phyloP scores from a whole-genome alignment of 495 filamentous ascomycete genomes.

The Cercophora scortea region DNA sequence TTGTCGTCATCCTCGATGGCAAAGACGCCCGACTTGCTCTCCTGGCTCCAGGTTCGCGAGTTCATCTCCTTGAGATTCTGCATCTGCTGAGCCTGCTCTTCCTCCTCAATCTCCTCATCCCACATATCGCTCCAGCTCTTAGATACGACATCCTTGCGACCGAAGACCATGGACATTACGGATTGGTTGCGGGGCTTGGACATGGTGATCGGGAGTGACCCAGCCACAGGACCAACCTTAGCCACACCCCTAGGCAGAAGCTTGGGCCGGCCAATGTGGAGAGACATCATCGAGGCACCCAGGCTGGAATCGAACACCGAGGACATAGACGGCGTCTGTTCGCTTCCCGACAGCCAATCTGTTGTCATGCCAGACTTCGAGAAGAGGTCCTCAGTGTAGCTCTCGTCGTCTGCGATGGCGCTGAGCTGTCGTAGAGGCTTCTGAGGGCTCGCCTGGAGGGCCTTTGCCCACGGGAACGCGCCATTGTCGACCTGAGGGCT shows the following conservation, averaged over 20 bases:
- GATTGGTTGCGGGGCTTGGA: constrained; percentile 52
- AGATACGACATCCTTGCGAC: constrained; percentile 65
- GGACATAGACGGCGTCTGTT: constrained; percentile 66
- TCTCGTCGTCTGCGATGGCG: constrained; percentile 66
- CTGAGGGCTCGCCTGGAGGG: constrained; percentile 68
- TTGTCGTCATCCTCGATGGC: constrained; percentile 27
- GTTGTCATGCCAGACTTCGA: constrained; percentile 65
- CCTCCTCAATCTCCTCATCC: constrained; percentile 80
- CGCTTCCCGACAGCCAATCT: constrained; percentile 64
- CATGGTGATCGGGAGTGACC: constrained; percentile 69
- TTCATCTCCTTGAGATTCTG: constrained; percentile 64
- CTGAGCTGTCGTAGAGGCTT: constrained; percentile 78
- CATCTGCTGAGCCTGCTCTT: constrained; percentile 52
- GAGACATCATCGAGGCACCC: constrained; percentile 59
- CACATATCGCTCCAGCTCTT: constrained; percentile 98
- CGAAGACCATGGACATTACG: constrained; percentile 70
- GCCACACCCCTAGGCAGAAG: constrained; percentile 21
- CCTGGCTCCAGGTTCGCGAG: constrained; percentile 73
- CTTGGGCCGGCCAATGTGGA: constrained; percentile 30
- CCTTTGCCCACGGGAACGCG: constrained; percentile 93
- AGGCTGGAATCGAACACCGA: constrained; percentile 71
- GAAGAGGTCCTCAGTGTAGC: constrained; percentile 84
- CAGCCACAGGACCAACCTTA: constrained; percentile 47
- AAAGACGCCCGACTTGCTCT: constrained; percentile 47
- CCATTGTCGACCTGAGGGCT: constrained; percentile 73